Conservation (phyloP, 1,139 yeast species). For the Eremothecium sinecaudum region DNA sequence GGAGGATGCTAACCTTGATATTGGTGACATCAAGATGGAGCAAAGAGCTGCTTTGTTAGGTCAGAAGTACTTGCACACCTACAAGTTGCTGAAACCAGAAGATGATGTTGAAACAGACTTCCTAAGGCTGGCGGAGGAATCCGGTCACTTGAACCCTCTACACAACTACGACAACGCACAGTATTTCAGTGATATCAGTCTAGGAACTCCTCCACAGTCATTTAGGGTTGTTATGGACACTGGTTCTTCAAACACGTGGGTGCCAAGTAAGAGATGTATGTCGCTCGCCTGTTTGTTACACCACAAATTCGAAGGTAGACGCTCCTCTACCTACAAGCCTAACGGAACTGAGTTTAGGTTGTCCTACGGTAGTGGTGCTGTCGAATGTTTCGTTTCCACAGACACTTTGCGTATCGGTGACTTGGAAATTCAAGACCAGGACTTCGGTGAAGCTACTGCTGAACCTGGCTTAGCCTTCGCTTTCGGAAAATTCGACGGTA, state of each 20-base stretch:
- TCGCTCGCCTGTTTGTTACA: conserved; percentile 94
- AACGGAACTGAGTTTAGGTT: conserved; percentile 81
- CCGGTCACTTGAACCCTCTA: background rate
- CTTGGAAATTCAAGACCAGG: conserved; percentile 74
- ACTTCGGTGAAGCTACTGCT: conserved; percentile 90
- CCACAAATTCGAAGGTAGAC: conserved; percentile 73
- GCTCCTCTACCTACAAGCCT: conserved; percentile 69
- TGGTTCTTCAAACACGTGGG: conserved; percentile 95
- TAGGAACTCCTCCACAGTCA: conserved; percentile 89
- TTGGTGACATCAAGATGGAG: conserved; percentile 48
- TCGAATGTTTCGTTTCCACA: conserved; percentile 84
- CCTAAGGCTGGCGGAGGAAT: no score
- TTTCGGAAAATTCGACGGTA: conserved; percentile 96
- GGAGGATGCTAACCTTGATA: conserved; percentile 51
- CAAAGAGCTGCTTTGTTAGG: conserved; percentile 65
- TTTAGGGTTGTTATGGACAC: conserved; percentile 91
- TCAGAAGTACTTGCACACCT: conserved; percentile 54
- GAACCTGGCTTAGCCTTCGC: conserved; percentile 98
- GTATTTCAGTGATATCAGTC: conserved; percentile 76
- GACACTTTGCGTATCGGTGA: conserved; percentile 77
- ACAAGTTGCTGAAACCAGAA: background rate
- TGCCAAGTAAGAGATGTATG: conserved; percentile 79
- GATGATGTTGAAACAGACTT: conserved; percentile 25
- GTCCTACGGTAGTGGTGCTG: conserved; percentile 84
- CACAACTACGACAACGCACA: conserved; percentile 84